phyloP scores from a whole-genome alignment of 75 land plant species.

The Sequoia sempervirens region DNA sequence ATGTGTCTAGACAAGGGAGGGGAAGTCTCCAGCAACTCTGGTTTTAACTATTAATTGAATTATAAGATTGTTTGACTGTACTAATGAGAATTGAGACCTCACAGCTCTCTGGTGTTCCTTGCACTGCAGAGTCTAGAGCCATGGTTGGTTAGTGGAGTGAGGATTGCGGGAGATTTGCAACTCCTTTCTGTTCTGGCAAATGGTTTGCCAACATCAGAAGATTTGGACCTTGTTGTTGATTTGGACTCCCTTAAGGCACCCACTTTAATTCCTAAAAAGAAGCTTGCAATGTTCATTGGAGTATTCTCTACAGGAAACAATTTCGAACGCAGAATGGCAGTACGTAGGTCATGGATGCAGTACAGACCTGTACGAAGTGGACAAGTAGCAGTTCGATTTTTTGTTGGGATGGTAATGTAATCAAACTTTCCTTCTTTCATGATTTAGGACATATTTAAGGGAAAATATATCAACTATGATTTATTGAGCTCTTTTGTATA shows the following conservation, averaged over 20 bases:
- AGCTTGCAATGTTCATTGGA: constrained; percentile 58
- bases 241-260: constrained; percentile 68
- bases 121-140: constrained; percentile 77
- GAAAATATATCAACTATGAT: background rate
- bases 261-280: constrained; percentile 26
- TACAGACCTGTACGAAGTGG: constrained; percentile 70
- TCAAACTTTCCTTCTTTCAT: background rate
- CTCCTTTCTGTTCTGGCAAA: constrained; percentile 60
- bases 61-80: background rate
- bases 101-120: background rate
- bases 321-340: constrained; percentile 82
- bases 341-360: constrained; percentile 91
- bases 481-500: background rate
- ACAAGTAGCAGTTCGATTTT: constrained; percentile 78
- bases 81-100: background rate
- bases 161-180: constrained; percentile 57
- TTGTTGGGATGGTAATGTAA: constrained; percentile 79
- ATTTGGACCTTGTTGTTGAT: constrained; percentile 42
- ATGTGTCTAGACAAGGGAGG: too few species aligned
- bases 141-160: constrained; percentile 70
- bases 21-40: too few species aligned
- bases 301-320: constrained; percentile 81
- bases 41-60: background rate
- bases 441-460: background rate
- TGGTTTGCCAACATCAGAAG: constrained; percentile 79